Base-by-base conservation (phyloP, 2,329 filamentous ascomycete species). In the Fusarium xyrophilum region DNA sequence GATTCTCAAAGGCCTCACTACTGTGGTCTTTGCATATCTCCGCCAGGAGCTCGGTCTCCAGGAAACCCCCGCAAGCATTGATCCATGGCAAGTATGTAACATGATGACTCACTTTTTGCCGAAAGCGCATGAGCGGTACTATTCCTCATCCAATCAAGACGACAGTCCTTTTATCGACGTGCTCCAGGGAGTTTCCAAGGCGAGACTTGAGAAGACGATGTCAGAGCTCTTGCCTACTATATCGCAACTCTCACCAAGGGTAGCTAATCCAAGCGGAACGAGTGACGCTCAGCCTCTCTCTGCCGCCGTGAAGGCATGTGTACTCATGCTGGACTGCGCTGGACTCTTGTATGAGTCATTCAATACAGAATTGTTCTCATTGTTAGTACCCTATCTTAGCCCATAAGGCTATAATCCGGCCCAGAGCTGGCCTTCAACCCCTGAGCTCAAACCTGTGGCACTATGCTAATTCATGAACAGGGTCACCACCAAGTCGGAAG, bases 371-470 rank as follows among this genome's bases (percentile, higher is more conserved):
- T 13, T 27, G 4, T 27, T 35, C 2, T 25, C 36, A 11, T 12
- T n/a, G 55, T 42, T 28, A 12, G 30, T 35, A 5, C 4, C 12
- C 6, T 15, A 4, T 4, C 9, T 14, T 3, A 1, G 2, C 10
- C 2, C 13, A 0, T 5, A 10, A 1, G 2, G 7, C 2, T 15
- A 0, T 5, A 10, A 4, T 5, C 0, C 5, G 6, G 3, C 1
- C 7, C 6, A 23, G 1, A 19, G n/a, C 14, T 57, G 19, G 33
- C 21, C 4, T 32, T 10, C n/a, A 47, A 7, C 7, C n/a, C 7
- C n/a, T 7, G n/a, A 10, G 5, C 12, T 14, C 13, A 15, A 15
- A 8, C 10, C 9, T 3, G 13, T 8, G 13, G 8, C 5, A 6
- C 1, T 19, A 7, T 4, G 25, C 19, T 54, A n/a, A 57, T 21